phyloP scores from a whole-genome alignment of 2,329 filamentous ascomycete species.

The Botrytis hyacinthi region DNA sequence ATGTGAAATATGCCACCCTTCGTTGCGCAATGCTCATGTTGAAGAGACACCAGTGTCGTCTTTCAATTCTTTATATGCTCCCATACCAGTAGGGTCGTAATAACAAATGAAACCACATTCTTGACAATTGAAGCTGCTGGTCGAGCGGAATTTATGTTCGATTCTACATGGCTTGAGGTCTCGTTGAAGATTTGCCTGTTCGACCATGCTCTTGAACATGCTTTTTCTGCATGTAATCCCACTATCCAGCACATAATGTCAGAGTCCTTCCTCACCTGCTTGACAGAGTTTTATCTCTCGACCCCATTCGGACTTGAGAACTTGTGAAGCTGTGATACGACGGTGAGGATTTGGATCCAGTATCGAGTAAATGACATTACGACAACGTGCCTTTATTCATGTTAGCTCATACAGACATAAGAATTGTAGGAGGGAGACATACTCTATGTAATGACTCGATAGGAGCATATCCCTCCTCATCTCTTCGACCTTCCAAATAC shows the following conservation, averaged over 20 bases:
- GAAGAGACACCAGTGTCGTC: constrained; percentile 20
- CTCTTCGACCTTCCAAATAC: constrained; percentile 87
- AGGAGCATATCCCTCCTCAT: constrained; percentile 92
- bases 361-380: constrained; percentile 98
- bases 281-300: constrained; percentile 97
- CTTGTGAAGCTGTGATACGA: constrained; percentile 92
- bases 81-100: constrained; percentile 21
- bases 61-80: constrained; percentile 14
- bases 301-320: constrained; percentile 97
- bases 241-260: constrained; percentile 39
- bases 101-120: constrained; percentile 22
- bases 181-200: constrained; percentile 22
- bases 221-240: constrained; percentile 22
- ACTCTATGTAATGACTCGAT: constrained; percentile 95
- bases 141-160: constrained; percentile 16
- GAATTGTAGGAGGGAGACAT: constrained; percentile 32
- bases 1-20: constrained; percentile 16
- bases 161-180: constrained; percentile 16
- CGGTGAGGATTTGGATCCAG: constrained; percentile 90
- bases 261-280: constrained; percentile 93
- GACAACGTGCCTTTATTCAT: constrained; percentile 74
- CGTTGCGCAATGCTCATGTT: constrained; percentile 16
- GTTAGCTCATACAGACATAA: constrained; percentile 24
- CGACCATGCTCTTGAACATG: constrained; percentile 21
- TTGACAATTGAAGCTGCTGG: constrained; percentile 21